These are phyloP conservation scores for Alisma plantagoaquatica DNA, from an alignment of 106 monocot genomes.

Conservation along the genomic window DNA sequence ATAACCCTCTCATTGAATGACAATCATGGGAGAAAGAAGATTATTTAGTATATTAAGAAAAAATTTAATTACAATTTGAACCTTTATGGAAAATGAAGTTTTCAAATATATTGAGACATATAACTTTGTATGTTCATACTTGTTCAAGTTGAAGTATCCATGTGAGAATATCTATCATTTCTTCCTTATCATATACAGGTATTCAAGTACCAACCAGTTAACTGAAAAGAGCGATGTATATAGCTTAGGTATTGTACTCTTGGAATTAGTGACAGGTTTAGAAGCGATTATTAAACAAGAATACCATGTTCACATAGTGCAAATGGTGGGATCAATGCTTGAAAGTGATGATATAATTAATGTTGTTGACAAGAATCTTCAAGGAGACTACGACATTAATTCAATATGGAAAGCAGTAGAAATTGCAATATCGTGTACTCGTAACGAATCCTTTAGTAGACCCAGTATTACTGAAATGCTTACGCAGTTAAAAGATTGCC, in stretches of 20 bases:
- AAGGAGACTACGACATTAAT: constrained; percentile 7
- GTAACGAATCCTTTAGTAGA: constrained; percentile 5
- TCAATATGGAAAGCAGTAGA: constrained; percentile 20
- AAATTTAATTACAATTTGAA: no score
- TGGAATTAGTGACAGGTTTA: constrained; percentile 1
- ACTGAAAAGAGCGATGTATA: constrained; percentile 8
- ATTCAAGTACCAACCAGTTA: not conserved
- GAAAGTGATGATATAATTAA: constrained; percentile 1
- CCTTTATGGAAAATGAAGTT: no score
- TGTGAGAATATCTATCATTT: no score
- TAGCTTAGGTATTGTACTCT: constrained; percentile 8
- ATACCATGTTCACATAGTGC: not conserved
- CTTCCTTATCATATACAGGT: no score
- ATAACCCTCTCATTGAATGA: no score
- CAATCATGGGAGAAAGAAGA: no score
- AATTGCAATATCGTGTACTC: constrained; percentile 21
- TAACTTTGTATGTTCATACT: no score
- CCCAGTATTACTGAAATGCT: constrained; percentile 35
- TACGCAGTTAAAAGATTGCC: constrained; percentile 15
- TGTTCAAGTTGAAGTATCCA: no score
- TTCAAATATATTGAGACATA: no score
- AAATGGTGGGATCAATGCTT: not conserved
- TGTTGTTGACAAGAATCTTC: constrained; percentile 17
- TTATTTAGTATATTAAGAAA: no score
- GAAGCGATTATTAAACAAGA: not conserved